Percentiles rank a stretch among this genome's conserved stretches.
phyloP scores from a whole-genome alignment of 305 asterid genomes.

The Fraxinus ornus region DNA sequence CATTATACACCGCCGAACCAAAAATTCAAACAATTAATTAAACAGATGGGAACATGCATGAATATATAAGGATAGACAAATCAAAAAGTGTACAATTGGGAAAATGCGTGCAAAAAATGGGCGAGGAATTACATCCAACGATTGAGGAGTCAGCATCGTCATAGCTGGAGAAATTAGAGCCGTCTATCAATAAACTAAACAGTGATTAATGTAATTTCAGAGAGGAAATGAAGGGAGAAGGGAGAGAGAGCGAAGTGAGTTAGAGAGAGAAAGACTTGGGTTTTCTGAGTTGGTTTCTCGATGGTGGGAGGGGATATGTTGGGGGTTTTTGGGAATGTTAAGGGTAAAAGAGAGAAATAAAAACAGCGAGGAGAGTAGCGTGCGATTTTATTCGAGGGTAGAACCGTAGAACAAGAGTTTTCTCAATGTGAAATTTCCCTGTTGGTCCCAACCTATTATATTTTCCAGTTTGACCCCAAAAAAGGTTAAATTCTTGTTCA shows the following conservation, averaged over 20 bases:
- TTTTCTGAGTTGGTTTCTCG: conserved; percentile 21
- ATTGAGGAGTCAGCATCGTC: conserved; percentile 62
- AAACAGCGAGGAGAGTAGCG: background rate
- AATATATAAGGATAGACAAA: conserved; percentile 14
- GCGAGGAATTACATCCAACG: conserved; percentile 47
- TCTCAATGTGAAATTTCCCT: background rate
- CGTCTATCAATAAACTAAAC: conserved; percentile 37
- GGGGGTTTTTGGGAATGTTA: conserved; percentile 23
- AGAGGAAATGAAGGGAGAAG: conserved; percentile 10
- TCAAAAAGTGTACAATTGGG: background rate
- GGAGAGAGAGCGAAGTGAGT: conserved; percentile 2
- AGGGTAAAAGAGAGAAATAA: conserved; percentile 30
- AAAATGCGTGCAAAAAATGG: conserved; percentile 6
- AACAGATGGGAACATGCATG: conserved; percentile 25
- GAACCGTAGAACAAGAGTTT: background rate
- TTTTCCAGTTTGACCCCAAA: background rate
- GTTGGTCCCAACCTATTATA: background rate
- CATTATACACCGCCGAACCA: conserved; percentile 24
- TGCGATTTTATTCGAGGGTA: background rate
- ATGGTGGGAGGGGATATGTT: conserved; percentile 29
- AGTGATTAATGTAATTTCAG: conserved; percentile 23
- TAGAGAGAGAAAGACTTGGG: conserved; percentile 37
- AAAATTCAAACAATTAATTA: conserved; percentile 9
- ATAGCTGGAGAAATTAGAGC: conserved; percentile 38
- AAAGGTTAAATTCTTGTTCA: background rate